Percentiles rank a stretch among this genome's conserved stretches.
Conservation (phyloP, 2,329 filamentous ascomycete species). For the Diaporthe vexans region DNA sequence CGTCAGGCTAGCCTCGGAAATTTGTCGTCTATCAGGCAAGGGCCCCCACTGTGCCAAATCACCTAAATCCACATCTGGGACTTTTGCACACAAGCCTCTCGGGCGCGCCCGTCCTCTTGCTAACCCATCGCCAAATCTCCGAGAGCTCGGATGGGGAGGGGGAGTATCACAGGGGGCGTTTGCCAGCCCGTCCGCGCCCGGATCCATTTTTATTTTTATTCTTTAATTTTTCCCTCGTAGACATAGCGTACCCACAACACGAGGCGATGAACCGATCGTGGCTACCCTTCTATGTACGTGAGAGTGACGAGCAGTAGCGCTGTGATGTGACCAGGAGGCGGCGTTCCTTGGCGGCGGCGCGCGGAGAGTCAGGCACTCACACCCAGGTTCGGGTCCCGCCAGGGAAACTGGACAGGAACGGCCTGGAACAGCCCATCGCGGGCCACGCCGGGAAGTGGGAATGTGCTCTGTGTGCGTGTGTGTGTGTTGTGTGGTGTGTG, state of each 20-base stretch:
- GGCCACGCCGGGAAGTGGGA: slow-evolving; percentile 17
- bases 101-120: not conserved
- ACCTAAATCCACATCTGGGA: not conserved
- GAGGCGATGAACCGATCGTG: slow-evolving; percentile 1
- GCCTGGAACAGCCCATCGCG: slow-evolving; percentile 3
- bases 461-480: not conserved
- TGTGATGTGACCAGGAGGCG: not conserved
- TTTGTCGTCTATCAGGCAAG: slow-evolving; percentile 17
- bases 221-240: not conserved
- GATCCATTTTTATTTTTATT: no score
- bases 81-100: not conserved
- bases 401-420: not conserved
- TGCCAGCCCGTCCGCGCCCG: slow-evolving; percentile 10
- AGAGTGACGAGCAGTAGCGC: not conserved
- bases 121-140: slow-evolving; percentile 3
- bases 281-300: not conserved
- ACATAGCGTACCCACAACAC: slow-evolving; percentile 15
- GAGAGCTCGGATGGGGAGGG: slow-evolving; percentile 12
- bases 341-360: slow-evolving; percentile 13
- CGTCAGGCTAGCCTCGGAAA: slow-evolving; percentile 19
- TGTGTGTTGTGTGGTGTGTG: not conserved
- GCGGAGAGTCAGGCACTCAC: slow-evolving; percentile 18
- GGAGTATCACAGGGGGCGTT: not conserved
- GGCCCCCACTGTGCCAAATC: slow-evolving; percentile 13
- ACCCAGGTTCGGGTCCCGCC: not conserved